Conservation (phyloP, 306 rosid species). For the Purshia tridentata region DNA sequence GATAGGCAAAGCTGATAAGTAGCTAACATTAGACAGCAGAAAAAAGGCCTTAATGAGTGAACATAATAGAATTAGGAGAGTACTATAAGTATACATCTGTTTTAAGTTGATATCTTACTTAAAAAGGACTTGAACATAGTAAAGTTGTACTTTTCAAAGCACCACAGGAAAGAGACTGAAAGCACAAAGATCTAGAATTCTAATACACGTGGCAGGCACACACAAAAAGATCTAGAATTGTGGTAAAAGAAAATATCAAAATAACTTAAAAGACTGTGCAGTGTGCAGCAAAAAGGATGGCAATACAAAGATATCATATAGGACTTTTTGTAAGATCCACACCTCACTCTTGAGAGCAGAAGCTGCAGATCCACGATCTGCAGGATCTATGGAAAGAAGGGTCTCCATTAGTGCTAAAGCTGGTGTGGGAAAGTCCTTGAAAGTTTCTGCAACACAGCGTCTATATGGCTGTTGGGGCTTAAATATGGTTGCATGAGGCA, state of each 20-base stretch:
- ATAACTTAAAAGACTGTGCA: not conserved
- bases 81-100: not conserved
- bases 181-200: not conserved
- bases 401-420: slow-evolving; percentile 70
- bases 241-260: not conserved
- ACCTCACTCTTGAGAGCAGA: slow-evolving; percentile 83
- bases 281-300: slow-evolving; percentile 1
- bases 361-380: slow-evolving; percentile 85
- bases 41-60: not conserved
- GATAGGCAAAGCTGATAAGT: not conserved
- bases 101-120: not conserved
- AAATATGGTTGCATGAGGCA: slow-evolving; percentile 95
- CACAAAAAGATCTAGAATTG: not conserved
- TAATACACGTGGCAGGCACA: not conserved
- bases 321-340: slow-evolving; percentile 25
- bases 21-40: not conserved
- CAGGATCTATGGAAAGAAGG: slow-evolving; percentile 83
- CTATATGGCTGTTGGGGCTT: slow-evolving; percentile 92
- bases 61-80: not conserved
- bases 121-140: not conserved
- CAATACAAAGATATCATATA: not conserved
- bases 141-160: not conserved
- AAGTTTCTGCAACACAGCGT: slow-evolving; percentile 78
- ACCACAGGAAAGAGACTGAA: not conserved
- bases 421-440: slow-evolving; percentile 84